phyloP scores from a whole-genome alignment of 352 stramenopile genomes.

The Pythium scleroteichum region DNA sequence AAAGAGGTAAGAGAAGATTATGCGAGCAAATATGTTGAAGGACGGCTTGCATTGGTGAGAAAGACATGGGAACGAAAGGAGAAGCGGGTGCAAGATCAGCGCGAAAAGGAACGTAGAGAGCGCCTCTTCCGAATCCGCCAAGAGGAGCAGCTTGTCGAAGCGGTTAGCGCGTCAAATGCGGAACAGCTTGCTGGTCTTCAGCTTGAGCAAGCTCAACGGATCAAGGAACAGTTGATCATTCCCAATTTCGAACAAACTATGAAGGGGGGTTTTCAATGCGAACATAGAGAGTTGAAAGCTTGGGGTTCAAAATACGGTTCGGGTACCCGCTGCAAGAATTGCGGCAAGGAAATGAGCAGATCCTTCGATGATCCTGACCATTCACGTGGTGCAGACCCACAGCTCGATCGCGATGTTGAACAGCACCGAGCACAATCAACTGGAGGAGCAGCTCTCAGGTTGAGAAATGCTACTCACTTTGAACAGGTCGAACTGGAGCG shows the following conservation, averaged over 20 bases:
- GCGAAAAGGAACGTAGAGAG: constrained; percentile 45
- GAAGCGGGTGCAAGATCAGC: constrained; percentile 44
- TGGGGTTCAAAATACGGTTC: constrained; percentile 69
- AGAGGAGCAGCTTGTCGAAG: constrained; percentile 42
- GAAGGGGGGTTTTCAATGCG: constrained; percentile 44
- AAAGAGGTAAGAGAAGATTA: constrained; percentile 55
- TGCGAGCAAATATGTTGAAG: constrained; percentile 52
- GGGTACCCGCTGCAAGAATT: constrained; percentile 60
- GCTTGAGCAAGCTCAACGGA: constrained; percentile 26
- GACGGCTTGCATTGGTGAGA: constrained; percentile 51
- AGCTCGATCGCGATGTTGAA: constrained; percentile 53
- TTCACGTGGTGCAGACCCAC: constrained; percentile 39
- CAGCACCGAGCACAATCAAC: constrained; percentile 49
- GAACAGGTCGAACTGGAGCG: constrained; percentile 56
- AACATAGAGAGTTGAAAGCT: constrained; percentile 58
- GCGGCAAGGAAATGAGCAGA: constrained; percentile 65
- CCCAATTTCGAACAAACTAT: constrained; percentile 55
- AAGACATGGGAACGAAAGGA: constrained; percentile 79
- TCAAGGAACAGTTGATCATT: constrained; percentile 48
- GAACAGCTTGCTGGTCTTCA: constrained; percentile 36
- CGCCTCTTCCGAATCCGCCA: constrained; percentile 53
- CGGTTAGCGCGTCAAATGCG: constrained; percentile 40
- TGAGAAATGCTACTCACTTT: constrained; percentile 44
- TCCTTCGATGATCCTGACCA: constrained; percentile 60
- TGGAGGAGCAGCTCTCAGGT: constrained; percentile 38